These are phyloP conservation scores for Suhomyces sp. DNA, from an alignment of 805 yeast genomes.

Conservation along the genomic window DNA sequence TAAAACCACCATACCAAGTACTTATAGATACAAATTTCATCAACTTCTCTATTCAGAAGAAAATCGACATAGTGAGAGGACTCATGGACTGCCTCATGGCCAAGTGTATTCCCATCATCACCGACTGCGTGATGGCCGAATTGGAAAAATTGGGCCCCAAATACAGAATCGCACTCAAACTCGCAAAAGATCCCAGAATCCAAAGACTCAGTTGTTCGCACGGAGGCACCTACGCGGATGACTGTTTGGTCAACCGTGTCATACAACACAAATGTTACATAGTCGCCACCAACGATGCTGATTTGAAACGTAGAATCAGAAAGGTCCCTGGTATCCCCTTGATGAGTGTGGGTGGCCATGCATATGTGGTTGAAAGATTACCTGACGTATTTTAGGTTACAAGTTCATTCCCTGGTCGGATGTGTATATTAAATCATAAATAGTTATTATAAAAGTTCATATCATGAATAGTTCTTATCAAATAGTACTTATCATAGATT, in stretches of 20 bases:
- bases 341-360: conserved; percentile 92
- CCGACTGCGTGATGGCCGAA: conserved; percentile 98
- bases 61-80: conserved; percentile 90
- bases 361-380: conserved; percentile 88
- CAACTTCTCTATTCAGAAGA: conserved; percentile 94
- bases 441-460: background rate
- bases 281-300: conserved; percentile 98
- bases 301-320: conserved; percentile 86
- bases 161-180: conserved; percentile 84
- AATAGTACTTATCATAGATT: too few species aligned
- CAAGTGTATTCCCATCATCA: conserved; percentile 90
- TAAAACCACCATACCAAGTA: conserved; percentile 97
- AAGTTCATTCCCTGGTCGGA: conserved; percentile 3
- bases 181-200: conserved; percentile 93
- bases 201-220: conserved; percentile 85
- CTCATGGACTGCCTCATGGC: conserved; percentile 96
- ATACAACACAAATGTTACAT: conserved; percentile 95
- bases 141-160: conserved; percentile 93
- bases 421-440: background rate
- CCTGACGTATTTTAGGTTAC: conserved; percentile 76
- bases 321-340: conserved; percentile 97
- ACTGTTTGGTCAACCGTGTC: conserved; percentile 88
- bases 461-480: too few species aligned
- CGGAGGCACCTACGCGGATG: conserved; percentile 97
- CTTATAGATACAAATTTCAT: conserved; percentile 95